Evolutionary conservation across 345 rosid genomes (phyloP).

Genomic region (Citrus glauca): DNA sequence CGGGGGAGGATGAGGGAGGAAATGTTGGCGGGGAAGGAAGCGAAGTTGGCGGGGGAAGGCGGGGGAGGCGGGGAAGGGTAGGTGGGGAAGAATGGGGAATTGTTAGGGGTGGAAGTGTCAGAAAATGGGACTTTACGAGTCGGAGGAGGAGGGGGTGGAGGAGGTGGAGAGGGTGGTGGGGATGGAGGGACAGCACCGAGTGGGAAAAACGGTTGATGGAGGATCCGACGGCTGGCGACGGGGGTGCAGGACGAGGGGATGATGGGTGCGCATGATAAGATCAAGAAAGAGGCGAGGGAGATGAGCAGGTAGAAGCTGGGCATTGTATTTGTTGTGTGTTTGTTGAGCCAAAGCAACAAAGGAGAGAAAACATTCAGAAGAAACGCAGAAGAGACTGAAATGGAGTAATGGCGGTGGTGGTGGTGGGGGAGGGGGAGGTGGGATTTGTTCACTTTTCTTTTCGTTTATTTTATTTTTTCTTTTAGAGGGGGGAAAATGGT

Average conservation of each 20-base stretch:
- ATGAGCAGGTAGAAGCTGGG: conserved; percentile 9
- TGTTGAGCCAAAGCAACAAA: too few relatives aligned
- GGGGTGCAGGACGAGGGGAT: not conserved
- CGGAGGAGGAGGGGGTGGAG: conserved; percentile 30
- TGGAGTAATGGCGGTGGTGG: conserved; percentile 5
- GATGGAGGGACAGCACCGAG: conserved; percentile 43
- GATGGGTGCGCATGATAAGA: conserved; percentile 10
- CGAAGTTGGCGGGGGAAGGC: conserved; percentile 58
- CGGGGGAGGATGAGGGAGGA: conserved; percentile 81
- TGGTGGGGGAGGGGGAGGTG: not conserved
- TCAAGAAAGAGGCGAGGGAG: conserved; percentile 15
- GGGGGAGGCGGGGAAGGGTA: conserved; percentile 79
- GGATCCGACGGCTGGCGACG: conserved; percentile 53
- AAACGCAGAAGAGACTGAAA: not conserved
- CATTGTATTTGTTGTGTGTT: conserved; percentile 31
- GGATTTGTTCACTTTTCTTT: not conserved
- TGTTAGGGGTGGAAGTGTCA: conserved; percentile 40
- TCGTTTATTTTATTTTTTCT: too few relatives aligned
- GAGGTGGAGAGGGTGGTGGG: conserved; percentile 40
- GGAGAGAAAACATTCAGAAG: not conserved
- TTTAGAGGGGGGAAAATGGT: not conserved
- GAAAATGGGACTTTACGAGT: conserved; percentile 54
- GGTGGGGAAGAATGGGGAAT: conserved; percentile 74
- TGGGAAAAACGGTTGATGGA: conserved; percentile 75
- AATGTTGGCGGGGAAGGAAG: conserved; percentile 91